Conservation (phyloP, 2,329 filamentous ascomycete species). For the Trichoderma guizhouense region DNA sequence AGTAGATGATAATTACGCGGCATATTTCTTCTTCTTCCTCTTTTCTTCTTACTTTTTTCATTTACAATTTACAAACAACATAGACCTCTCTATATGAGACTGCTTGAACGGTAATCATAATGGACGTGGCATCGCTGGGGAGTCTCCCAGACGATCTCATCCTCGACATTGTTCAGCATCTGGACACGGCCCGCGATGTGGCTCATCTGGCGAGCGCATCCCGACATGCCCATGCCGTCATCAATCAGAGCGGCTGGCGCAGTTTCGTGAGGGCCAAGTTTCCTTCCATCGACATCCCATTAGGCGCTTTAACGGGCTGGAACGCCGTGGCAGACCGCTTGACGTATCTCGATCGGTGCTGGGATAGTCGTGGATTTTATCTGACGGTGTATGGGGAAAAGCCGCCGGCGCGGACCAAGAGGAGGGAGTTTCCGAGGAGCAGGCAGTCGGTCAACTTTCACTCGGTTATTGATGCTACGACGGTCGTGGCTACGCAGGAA, state of each 20-base stretch:
- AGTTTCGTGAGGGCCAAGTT: conserved; percentile 47
- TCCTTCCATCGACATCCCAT: conserved; percentile 37
- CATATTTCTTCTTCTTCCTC: neutral
- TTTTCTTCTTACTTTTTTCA: neutral
- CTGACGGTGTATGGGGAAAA: conserved; percentile 28
- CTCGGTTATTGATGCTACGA: conserved; percentile 45
- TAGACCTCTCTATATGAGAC: neutral
- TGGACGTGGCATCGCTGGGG: conserved; percentile 35
- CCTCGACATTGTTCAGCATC: conserved; percentile 44
- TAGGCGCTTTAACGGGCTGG: conserved; percentile 31
- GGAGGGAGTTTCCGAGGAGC: conserved; percentile 21
- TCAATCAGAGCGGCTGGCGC: conserved; percentile 46
- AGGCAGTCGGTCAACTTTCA: conserved; percentile 42
- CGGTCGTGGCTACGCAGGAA: conserved; percentile 34
- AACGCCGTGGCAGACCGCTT: conserved; percentile 41
- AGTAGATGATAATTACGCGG: neutral
- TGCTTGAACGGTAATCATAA: conserved; percentile 13
- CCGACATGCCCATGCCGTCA: conserved; percentile 37
- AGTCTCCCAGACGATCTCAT: conserved; percentile 50
- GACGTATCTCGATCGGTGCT: conserved; percentile 51
- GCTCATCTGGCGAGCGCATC: conserved; percentile 41
- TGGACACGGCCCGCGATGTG: conserved; percentile 49
- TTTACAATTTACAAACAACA: neutral
- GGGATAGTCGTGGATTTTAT: conserved; percentile 48
- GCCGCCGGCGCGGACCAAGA: conserved; percentile 19